phyloP scores from a whole-genome alignment of 75 land plant genomes.

The Picea sitchensis region DNA sequence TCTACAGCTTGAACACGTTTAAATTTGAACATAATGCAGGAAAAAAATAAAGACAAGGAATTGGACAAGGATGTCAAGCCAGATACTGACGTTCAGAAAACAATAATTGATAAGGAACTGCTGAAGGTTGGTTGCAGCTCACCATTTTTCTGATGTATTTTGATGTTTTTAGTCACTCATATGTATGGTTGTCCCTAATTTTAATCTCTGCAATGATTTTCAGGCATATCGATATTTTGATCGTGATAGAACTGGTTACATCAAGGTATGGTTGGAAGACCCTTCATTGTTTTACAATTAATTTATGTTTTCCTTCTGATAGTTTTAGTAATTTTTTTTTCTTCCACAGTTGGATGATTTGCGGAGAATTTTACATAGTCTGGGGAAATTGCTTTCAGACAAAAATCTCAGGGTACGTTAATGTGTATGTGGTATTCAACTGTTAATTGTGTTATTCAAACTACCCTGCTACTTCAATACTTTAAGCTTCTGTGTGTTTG shows the following conservation, averaged over 20 bases:
- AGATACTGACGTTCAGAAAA: conserved; percentile 13
- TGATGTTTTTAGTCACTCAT: neutral
- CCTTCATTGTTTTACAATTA: neutral
- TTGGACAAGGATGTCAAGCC: conserved; percentile 12
- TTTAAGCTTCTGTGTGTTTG: neutral
- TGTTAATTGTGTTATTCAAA: neutral
- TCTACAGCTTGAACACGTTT: too few relatives aligned
- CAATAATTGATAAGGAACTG: conserved; percentile 47
- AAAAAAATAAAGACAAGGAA: conserved; percentile 6
- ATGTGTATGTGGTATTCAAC: neutral
- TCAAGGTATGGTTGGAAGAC: conserved; percentile 45
- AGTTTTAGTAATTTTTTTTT: neutral
- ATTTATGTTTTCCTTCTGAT: neutral
- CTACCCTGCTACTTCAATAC: neutral
- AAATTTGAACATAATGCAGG: neutral
- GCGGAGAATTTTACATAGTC: conserved; percentile 70
- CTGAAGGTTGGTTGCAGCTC: conserved; percentile 34
- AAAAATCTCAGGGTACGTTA: conserved; percentile 79
- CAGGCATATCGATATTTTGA: conserved; percentile 97
- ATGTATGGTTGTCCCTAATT: neutral
- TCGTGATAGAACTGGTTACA: conserved; percentile 67
- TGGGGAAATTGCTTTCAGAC: conserved; percentile 80
- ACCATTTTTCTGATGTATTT: neutral
- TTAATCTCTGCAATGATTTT: neutral
- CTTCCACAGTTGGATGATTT: conserved; percentile 85